Percentiles rank a stretch among this genome's conserved stretches.
Evolutionary conservation across 805 yeast species (phyloP).

Genomic region (Jamesozyma gamospora): DNA sequence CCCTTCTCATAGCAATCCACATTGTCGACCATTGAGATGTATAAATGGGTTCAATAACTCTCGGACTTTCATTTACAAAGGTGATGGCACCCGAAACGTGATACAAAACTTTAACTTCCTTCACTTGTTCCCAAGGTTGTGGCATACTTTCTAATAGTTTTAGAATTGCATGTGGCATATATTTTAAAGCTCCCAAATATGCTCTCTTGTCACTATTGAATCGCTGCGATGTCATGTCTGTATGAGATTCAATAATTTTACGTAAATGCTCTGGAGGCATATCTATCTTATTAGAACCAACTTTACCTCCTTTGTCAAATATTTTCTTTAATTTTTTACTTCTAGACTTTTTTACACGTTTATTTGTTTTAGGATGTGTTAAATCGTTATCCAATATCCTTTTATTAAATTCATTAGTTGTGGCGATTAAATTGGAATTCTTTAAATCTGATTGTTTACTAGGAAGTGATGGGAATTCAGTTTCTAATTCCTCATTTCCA

Average conservation of each 20-base stretch:
- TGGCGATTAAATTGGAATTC: too few relatives aligned
- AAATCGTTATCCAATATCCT: not conserved
- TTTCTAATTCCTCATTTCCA: not conserved
- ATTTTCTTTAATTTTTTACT: conserved; percentile 10
- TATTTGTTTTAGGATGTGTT: not conserved
- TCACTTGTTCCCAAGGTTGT: conserved; percentile 90
- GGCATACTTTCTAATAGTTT: conserved; percentile 94
- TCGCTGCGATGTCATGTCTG: conserved; percentile 70
- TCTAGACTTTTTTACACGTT: conserved; percentile 21
- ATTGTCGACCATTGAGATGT: conserved; percentile 91
- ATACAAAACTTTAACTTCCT: conserved; percentile 80
- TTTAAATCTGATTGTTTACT: not conserved
- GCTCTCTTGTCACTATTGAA: conserved; percentile 79
- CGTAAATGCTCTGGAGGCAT: conserved; percentile 93
- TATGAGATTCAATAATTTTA: conserved; percentile 72
- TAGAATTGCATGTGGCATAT: conserved; percentile 89
- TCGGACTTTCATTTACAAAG: conserved; percentile 83
- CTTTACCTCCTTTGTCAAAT: conserved; percentile 32
- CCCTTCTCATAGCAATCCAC: conserved; percentile 91
- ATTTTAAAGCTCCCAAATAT: conserved; percentile 82
- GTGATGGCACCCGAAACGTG: conserved; percentile 92
- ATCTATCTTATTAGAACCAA: conserved; percentile 56
- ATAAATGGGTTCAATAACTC: conserved; percentile 87
- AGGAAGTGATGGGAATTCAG: conserved; percentile 9
- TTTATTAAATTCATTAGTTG: too few relatives aligned